phyloP scores from a whole-genome alignment of 495 filamentous ascomycete genomes.

The Parachaetomium inaequale region DNA sequence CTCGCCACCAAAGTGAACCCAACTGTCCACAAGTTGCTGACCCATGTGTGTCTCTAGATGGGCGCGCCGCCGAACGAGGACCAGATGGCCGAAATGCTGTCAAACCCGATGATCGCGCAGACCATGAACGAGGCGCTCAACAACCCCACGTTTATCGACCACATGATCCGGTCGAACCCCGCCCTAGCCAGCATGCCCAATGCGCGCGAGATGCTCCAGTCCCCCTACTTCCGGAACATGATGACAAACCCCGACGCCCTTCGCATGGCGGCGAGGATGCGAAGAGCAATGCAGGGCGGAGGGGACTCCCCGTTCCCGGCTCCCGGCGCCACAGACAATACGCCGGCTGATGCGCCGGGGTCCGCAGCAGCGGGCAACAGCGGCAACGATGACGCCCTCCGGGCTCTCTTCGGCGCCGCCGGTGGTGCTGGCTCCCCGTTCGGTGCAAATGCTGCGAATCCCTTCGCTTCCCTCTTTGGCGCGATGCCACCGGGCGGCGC shows the following conservation, averaged over 20 bases:
- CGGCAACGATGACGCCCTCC: constrained; percentile 19
- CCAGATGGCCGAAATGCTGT: constrained; percentile 75
- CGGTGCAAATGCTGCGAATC: constrained; percentile 45
- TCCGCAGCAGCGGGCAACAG: constrained; percentile 19
- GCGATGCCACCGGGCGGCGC: constrained; percentile 23
- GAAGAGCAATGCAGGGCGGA: constrained; percentile 61
- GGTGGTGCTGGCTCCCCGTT: constrained; percentile 63
- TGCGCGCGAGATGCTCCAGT: constrained; percentile 77
- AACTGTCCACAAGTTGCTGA: constrained; percentile 24
- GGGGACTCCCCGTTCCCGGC: constrained; percentile 65
- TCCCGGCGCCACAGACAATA: constrained; percentile 80
- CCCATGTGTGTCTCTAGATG: constrained; percentile 59
- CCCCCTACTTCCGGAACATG: constrained; percentile 84
- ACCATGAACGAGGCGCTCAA: constrained; percentile 90
- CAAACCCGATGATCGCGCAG: constrained; percentile 76
- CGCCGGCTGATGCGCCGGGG: constrained; percentile 37
- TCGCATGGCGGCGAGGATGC: constrained; percentile 74
- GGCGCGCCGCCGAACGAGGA: constrained; percentile 78
- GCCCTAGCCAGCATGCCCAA: constrained; percentile 81
- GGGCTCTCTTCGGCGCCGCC: constrained; percentile 40
- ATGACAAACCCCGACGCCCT: constrained; percentile 89
- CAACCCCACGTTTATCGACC: constrained; percentile 86
- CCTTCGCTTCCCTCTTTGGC: constrained; percentile 69
- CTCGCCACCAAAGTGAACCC: background rate
- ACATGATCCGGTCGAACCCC: constrained; percentile 87